Base-by-base conservation (phyloP, 1,284 basidiomycete genomes). In the Pterulicium gracile region DNA sequence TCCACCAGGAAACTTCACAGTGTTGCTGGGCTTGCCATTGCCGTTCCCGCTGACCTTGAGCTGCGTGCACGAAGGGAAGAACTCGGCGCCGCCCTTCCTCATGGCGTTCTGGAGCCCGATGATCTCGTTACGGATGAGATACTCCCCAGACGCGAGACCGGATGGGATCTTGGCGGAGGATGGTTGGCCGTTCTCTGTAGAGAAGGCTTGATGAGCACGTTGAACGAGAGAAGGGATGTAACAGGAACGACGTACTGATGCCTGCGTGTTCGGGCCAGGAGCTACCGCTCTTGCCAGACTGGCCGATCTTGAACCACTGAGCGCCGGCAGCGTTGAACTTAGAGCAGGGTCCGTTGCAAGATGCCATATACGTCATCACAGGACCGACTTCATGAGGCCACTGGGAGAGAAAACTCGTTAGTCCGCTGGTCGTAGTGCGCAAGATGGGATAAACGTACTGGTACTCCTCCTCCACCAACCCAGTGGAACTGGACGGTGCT, bases 1-100 rank as follows among this genome's bases (percentile, higher is more conserved):
- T 3, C 68, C 68, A 7, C 76, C 77, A 2, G 77, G 75, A 47
- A 79, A 62, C 1, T 49, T 51, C 7, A 75, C 74, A 12, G 67
- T 62, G 42, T 67, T 61, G 48, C 53, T 49, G 4, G 72, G 61
- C 0, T 51, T 52, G 13, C 63, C 68, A 18, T 54, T 63, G n/a
- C 64, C 64, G 32, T 58, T 65, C 14, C 73, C 74, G 15, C 59
- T 59, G 32, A 80, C 62, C 34, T 49, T 60, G 43, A 80, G 50
- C 56, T 80, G 78, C 14, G 66, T 61, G 57, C 78, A 80, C 13
- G 66, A 69, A 0, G 72, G 70, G 53, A 79, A 80, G 59, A 75
- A 78, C 59, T 79, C 76, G 19, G 73, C 75, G 22, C 73, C 73
- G 10, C 72, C 71, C 1, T 45, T 15, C 1, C 57, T 51, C 45